Base-by-base conservation (phyloP, 2,329 filamentous ascomycete species). In the Epichloe scottii region DNA sequence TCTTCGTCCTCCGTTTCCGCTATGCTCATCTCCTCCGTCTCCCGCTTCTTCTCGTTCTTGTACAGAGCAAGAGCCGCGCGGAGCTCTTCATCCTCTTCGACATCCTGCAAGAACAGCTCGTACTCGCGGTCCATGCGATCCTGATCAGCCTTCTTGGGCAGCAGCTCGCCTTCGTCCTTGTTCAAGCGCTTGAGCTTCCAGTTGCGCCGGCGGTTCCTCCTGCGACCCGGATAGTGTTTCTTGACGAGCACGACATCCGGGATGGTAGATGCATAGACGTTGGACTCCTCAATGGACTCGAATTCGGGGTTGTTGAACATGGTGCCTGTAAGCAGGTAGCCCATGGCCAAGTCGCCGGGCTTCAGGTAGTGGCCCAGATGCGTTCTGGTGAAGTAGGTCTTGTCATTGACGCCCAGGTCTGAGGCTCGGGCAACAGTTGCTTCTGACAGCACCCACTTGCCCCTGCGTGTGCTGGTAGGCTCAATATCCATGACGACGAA, bases 401-500 rank as follows among this genome's bases (percentile, higher is more conserved):
- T 84, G 69, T 95, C 87, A 62, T 95, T 96, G 54, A 76, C 71
- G 52, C 90, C 90, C 48, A 97, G 78, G 63, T 98, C 93, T 0
- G 87, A 83, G 6, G 91, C 87, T 26, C 87, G 83, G 15, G 89
- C 89, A 8, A 98, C 84, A 1, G 89, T 95, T 6, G 83, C 88
- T 70, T 98, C 93, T 8, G 88, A 86, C 3, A 95, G 79, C 50
- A 85, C 75, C 76, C 84, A 94, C 58, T 87, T 87, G 50, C 93
- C 93, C 60, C 86, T 89, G 52, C 80, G 78, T 21, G 76, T 75
- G 33, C 85, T 86, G 0, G 85, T 75, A 1, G 83, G 82, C 65
- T 98, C 93, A 54, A 96, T 91, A 62, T 98, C 93, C 73, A 98
- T 87, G 39, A 98, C 77, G 53, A 97, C 82, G 62, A 97, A 98